A percentile compares a stretch with the other conserved stretches of the same genome.
These are phyloP conservation scores for Chaetomium olivaceum DNA, from an alignment of 2,329 filamentous ascomycete species.

Conservation along the genomic window DNA sequence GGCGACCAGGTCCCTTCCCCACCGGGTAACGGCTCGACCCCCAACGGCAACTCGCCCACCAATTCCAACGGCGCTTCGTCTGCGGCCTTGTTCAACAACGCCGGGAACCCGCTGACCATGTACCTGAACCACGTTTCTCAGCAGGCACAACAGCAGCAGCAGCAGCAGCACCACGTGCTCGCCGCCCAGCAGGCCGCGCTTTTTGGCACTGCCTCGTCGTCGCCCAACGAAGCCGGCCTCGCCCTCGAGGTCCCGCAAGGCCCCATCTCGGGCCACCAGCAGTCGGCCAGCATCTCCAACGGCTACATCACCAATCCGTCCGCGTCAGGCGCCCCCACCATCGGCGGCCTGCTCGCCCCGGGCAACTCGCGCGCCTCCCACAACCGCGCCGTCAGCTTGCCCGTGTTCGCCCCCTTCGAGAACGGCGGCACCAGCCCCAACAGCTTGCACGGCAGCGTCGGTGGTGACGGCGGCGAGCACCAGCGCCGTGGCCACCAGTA, in stretches of 20 bases:
- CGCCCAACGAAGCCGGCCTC: slow-evolving; percentile 52
- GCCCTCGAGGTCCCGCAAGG: slow-evolving; percentile 62
- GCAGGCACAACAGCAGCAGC: slow-evolving; percentile 71
- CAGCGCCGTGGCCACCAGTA: slow-evolving; percentile 66
- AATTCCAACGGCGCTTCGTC: slow-evolving; percentile 57
- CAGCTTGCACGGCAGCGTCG: slow-evolving; percentile 48
- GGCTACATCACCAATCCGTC: slow-evolving; percentile 57
- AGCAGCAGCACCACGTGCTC: slow-evolving; percentile 71
- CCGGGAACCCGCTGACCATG: slow-evolving; percentile 87
- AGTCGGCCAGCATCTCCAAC: slow-evolving; percentile 66
- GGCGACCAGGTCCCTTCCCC: slow-evolving; percentile 61
- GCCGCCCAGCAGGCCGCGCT: slow-evolving; percentile 77
- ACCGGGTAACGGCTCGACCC: slow-evolving; percentile 59
- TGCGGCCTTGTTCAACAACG: slow-evolving; percentile 75
- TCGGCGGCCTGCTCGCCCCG: slow-evolving; percentile 75
- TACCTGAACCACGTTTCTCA: slow-evolving; percentile 83
- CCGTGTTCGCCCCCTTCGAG: slow-evolving; percentile 66
- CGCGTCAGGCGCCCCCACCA: slow-evolving; percentile 64
- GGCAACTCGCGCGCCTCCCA: slow-evolving; percentile 58
- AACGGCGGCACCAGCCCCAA: slow-evolving; percentile 57
- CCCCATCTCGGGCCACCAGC: slow-evolving; percentile 61
- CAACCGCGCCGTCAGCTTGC: slow-evolving; percentile 86
- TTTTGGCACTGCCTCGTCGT: slow-evolving; percentile 70
- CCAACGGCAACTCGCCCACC: slow-evolving; percentile 59
- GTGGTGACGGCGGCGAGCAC: slow-evolving; percentile 46